Evolutionary conservation across 805 yeast genomes (phyloP).

Genomic region (Kodamaea neixiangensis): DNA sequence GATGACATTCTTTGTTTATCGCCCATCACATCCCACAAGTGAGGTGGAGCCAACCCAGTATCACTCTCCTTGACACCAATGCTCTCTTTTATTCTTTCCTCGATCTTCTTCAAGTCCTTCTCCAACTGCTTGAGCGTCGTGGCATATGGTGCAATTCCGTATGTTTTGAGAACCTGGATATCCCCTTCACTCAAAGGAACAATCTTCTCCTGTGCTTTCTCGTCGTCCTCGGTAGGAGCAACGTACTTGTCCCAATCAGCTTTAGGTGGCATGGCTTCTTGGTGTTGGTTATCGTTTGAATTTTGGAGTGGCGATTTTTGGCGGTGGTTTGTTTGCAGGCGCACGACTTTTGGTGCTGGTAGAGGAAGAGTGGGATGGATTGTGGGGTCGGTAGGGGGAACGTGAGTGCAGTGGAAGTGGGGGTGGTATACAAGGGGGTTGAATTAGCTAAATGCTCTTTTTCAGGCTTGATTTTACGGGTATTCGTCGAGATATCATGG

Average conservation of each 20-base stretch:
- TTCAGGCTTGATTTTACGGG: background rate
- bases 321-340: background rate
- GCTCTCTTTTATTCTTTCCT: conserved; percentile 86
- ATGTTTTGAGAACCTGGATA: conserved; percentile 94
- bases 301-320: conserved; percentile 3
- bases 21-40: conserved; percentile 95
- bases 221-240: conserved; percentile 77
- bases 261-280: conserved; percentile 79
- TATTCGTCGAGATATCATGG: background rate
- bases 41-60: conserved; percentile 97
- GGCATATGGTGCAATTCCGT: conserved; percentile 97
- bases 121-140: conserved; percentile 77
- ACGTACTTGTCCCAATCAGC: conserved; percentile 98
- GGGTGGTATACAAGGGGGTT: background rate
- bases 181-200: conserved; percentile 93
- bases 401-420: background rate
- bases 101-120: conserved; percentile 81
- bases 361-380: background rate
- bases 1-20: conserved; percentile 90
- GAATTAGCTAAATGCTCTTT: background rate
- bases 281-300: conserved; percentile 8
- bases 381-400: background rate
- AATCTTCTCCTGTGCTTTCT: conserved; percentile 66
- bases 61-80: conserved; percentile 94
- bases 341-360: background rate